These are phyloP conservation scores for Chytriomyces hyalinus DNA, from an alignment of 192 early-diverging fungal species.

Conservation along the genomic window DNA sequence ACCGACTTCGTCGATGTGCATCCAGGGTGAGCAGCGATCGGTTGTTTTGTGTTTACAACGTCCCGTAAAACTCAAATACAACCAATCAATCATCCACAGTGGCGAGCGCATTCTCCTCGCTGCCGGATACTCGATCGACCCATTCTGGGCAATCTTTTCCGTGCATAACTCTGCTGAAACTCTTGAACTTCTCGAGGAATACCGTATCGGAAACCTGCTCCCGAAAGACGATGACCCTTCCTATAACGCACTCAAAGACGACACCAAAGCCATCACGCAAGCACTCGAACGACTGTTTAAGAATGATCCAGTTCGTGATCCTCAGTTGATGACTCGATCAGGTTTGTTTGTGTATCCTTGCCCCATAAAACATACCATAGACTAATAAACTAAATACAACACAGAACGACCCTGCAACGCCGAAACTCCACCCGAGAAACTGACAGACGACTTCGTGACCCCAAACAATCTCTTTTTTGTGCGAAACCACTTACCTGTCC, in stretches of 20 bases:
- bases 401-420: slow-evolving; percentile 80
- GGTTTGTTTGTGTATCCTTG: neutral
- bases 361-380: no score
- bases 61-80: neutral
- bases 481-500: slow-evolving; percentile 90
- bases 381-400: neutral
- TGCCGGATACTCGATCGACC: slow-evolving; percentile 59
- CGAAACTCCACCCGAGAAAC: slow-evolving; percentile 64
- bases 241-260: slow-evolving; percentile 7
- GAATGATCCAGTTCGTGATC: slow-evolving; percentile 76
- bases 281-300: slow-evolving; percentile 50
- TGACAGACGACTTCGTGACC: slow-evolving; percentile 70
- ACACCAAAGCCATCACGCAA: slow-evolving; percentile 6
- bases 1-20: slow-evolving; percentile 60
- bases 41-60: neutral
- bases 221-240: slow-evolving; percentile 16
- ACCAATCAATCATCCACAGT: neutral
- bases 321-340: slow-evolving; percentile 67
- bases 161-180: slow-evolving; percentile 51
- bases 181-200: slow-evolving; percentile 50
- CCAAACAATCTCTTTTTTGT: slow-evolving; percentile 80
- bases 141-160: slow-evolving; percentile 61
- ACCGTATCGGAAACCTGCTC: slow-evolving; percentile 48
- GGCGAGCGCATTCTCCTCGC: slow-evolving; percentile 59
- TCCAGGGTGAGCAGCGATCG: slow-evolving; percentile 38